Evolutionary conservation across 768 basidiomycete genomes (phyloP).

Genomic region (Calvatia gigantea): DNA sequence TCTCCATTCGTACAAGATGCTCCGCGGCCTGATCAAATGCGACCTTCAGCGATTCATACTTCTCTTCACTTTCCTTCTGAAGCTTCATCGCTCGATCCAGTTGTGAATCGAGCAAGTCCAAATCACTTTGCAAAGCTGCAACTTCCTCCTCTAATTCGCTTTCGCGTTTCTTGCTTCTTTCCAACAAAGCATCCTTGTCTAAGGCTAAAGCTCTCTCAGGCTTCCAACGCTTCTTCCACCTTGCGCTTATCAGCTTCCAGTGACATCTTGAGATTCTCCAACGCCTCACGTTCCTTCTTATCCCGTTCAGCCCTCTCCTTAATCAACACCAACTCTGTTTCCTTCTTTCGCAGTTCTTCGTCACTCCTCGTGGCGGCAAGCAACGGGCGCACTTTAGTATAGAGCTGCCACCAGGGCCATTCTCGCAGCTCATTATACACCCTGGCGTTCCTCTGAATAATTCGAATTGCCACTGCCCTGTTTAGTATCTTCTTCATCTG

Average conservation of each 20-base stretch:
- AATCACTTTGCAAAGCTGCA: conserved; percentile 70
- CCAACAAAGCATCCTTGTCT: conserved; percentile 82
- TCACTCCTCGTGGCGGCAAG: conserved; percentile 91
- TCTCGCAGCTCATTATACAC: conserved; percentile 87
- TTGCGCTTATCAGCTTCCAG: conserved; percentile 82
- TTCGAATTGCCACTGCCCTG: conserved; percentile 84
- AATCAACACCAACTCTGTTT: conserved; percentile 73
- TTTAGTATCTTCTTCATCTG: conserved; percentile 95
- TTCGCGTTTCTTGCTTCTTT: conserved; percentile 84
- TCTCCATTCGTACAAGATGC: conserved; percentile 79
- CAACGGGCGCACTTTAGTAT: conserved; percentile 92
- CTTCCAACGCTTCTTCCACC: conserved; percentile 77
- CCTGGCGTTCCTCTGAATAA: conserved; percentile 91
- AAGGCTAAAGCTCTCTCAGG: conserved; percentile 73
- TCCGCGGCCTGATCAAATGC: conserved; percentile 85
- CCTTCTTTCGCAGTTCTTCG: conserved; percentile 86
- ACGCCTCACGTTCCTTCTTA: conserved; percentile 69
- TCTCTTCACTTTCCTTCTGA: conserved; percentile 79
- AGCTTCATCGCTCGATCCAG: conserved; percentile 74
- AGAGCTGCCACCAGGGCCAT: conserved; percentile 99
- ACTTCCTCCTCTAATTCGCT: conserved; percentile 85
- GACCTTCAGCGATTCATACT: conserved; percentile 62
- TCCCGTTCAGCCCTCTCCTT: conserved; percentile 89
- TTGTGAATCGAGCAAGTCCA: conserved; percentile 83
- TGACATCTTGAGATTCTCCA: conserved; percentile 78